phyloP scores from a whole-genome alignment of 2,329 filamentous ascomycete species.

The Bertia moriformis region DNA sequence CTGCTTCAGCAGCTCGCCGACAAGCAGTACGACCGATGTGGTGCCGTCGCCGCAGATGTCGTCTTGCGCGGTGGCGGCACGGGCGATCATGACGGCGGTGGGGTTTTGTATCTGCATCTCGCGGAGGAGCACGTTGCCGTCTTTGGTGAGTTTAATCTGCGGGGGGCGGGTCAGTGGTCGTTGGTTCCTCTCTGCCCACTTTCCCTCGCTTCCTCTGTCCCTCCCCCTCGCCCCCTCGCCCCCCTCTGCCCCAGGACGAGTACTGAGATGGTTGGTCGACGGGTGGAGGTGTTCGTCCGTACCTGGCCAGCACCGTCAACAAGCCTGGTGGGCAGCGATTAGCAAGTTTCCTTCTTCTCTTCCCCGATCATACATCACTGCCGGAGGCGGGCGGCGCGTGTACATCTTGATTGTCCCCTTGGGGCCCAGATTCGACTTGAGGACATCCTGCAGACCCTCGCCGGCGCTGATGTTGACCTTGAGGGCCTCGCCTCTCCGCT shows the following conservation, averaged over 20 bases:
- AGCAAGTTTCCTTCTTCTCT: neutral
- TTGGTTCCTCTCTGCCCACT: neutral
- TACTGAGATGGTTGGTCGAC: constrained; percentile 11
- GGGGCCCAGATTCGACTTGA: constrained; percentile 91
- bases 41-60: constrained; percentile 97
- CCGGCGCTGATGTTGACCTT: constrained; percentile 93
- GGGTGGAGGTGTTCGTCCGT: constrained; percentile 15
- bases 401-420: constrained; percentile 94
- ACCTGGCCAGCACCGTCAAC: constrained; percentile 58
- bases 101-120: constrained; percentile 96
- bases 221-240: constrained; percentile 3
- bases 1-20: constrained; percentile 95
- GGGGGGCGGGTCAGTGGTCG: constrained; percentile 10
- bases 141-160: constrained; percentile 96
- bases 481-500: constrained; percentile 93
- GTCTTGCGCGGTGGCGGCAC: constrained; percentile 89
- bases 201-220: too few species aligned
- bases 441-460: constrained; percentile 82
- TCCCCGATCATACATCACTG: neutral
- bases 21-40: constrained; percentile 85
- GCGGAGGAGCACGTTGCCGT: constrained; percentile 73
- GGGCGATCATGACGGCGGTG: constrained; percentile 72
- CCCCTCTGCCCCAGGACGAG: constrained; percentile 4
- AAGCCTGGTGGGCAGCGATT: constrained; percentile 32
- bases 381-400: constrained; percentile 6